Percentiles rank a stretch among this genome's conserved stretches.
Conservation (phyloP, 192 early-diverging fungal genomes). For the Umbelopsis sp. region DNA sequence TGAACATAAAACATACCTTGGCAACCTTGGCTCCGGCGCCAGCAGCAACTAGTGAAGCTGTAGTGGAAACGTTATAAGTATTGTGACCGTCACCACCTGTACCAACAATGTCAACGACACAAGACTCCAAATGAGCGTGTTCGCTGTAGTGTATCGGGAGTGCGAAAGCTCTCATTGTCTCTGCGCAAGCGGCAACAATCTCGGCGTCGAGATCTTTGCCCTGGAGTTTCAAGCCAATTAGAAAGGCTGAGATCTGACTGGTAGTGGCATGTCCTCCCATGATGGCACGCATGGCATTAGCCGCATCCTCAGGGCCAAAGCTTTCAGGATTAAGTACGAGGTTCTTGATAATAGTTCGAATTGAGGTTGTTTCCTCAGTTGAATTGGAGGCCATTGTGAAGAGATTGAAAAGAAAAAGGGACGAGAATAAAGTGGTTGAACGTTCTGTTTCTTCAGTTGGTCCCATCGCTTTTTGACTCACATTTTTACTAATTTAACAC, state of each 20-base stretch:
- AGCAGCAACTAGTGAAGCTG: slow-evolving; percentile 87
- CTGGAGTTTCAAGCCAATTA: slow-evolving; percentile 73
- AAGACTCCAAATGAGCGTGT: slow-evolving; percentile 42
- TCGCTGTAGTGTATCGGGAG: slow-evolving; percentile 54
- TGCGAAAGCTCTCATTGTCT: slow-evolving; percentile 72
- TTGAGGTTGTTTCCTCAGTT: slow-evolving; percentile 16
- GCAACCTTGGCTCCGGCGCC: slow-evolving; percentile 88
- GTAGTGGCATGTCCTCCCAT: slow-evolving; percentile 78
- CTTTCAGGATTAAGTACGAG: slow-evolving; percentile 62
- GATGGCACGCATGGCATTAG: slow-evolving; percentile 64
- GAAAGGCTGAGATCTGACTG: slow-evolving; percentile 88
- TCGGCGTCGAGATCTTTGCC: slow-evolving; percentile 72
- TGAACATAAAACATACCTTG: slow-evolving; percentile 65
- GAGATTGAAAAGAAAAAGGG: background rate
- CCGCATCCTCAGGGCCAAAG: slow-evolving; percentile 62
- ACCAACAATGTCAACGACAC: slow-evolving; percentile 90
- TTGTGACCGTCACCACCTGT: slow-evolving; percentile 98
- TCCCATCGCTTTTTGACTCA: background rate
- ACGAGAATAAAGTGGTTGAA: background rate
- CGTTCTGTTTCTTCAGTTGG: background rate
- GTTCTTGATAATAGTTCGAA: slow-evolving; percentile 65
- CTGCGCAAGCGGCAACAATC: slow-evolving; percentile 79
- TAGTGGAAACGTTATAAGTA: slow-evolving; percentile 97
- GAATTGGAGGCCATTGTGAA: background rate
- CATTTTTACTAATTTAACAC: background rate